These are phyloP conservation scores for Claviceps sp. DNA, from an alignment of 2,329 filamentous ascomycete genomes.

Conservation along the genomic window DNA sequence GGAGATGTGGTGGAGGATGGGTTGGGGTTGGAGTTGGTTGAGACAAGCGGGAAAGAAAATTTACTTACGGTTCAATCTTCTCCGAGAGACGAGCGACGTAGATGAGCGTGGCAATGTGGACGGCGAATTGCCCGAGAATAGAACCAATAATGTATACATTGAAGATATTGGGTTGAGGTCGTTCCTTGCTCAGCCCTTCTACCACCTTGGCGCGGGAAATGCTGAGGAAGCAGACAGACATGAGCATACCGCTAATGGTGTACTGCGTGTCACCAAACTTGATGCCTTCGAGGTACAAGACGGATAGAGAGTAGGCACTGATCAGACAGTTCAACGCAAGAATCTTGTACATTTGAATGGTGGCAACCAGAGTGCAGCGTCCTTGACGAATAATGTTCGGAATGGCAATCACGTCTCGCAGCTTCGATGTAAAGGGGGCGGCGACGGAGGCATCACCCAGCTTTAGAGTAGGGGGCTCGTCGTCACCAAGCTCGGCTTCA, in stretches of 20 bases:
- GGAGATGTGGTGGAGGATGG: too few relatives aligned
- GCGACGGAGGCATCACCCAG: conserved; percentile 94
- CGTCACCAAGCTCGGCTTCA: conserved; percentile 76
- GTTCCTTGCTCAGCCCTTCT: conserved; percentile 89
- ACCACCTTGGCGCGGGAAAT: conserved; percentile 97
- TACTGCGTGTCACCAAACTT: conserved; percentile 98
- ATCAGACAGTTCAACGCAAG: conserved; percentile 95
- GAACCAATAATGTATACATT: conserved; percentile 98
- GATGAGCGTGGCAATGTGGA: conserved; percentile 87
- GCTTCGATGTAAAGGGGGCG: conserved; percentile 93
- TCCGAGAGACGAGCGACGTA: conserved; percentile 89
- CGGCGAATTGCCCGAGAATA: conserved; percentile 90
- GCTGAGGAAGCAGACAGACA: conserved; percentile 98
- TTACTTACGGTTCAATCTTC: conserved; percentile 61
- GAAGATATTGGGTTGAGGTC: conserved; percentile 97
- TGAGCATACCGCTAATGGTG: conserved; percentile 97
- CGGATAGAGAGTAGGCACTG: conserved; percentile 90
- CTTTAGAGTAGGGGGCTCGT: conserved; percentile 90
- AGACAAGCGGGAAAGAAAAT: conserved; percentile 12
- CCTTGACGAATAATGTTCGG: conserved; percentile 98
- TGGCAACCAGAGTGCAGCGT: conserved; percentile 91
- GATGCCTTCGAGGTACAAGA: conserved; percentile 94
- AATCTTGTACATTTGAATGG: conserved; percentile 99
- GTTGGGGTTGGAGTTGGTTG: background rate
- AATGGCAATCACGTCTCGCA: conserved; percentile 91